Evolutionary conservation across 1,284 basidiomycete species (phyloP).

Genomic region (Boletus sp.): DNA sequence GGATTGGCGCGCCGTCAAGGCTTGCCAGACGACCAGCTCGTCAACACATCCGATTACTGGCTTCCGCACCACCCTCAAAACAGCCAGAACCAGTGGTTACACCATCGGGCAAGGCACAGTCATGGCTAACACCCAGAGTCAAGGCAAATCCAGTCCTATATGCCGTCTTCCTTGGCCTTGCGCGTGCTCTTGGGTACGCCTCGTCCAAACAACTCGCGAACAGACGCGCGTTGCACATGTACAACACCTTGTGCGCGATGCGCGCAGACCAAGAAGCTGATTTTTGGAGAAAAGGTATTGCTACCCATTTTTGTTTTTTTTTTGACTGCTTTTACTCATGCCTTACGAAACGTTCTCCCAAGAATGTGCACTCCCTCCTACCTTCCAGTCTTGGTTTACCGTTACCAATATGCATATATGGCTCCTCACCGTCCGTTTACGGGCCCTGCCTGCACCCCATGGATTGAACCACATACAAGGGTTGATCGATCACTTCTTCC

Average conservation of each 20-base stretch:
- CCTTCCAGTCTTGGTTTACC: constrained; percentile 98
- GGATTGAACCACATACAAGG: constrained; percentile 72
- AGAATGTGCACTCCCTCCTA: constrained; percentile 85
- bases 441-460: constrained; percentile 70
- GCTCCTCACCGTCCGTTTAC: constrained; percentile 84
- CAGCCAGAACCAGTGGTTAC: constrained; percentile 1
- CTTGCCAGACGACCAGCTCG: constrained; percentile 5
- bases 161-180: constrained; percentile 48
- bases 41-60: constrained; percentile 16
- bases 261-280: constrained; percentile 55
- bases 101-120: constrained; percentile 17
- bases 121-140: constrained; percentile 60
- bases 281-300: constrained; percentile 66
- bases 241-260: constrained; percentile 53
- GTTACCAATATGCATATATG: constrained; percentile 92
- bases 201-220: constrained; percentile 60
- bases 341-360: not conserved
- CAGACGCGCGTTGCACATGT: constrained; percentile 52
- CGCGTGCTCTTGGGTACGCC: constrained; percentile 56
- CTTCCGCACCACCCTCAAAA: constrained; percentile 11
- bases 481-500: constrained; percentile 93
- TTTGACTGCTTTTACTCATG: not conserved
- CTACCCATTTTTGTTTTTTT: not conserved
- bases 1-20: constrained; percentile 5
- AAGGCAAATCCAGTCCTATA: constrained; percentile 48